Conservation (phyloP, 441 rosid genomes). For the Mallotus repandus region DNA sequence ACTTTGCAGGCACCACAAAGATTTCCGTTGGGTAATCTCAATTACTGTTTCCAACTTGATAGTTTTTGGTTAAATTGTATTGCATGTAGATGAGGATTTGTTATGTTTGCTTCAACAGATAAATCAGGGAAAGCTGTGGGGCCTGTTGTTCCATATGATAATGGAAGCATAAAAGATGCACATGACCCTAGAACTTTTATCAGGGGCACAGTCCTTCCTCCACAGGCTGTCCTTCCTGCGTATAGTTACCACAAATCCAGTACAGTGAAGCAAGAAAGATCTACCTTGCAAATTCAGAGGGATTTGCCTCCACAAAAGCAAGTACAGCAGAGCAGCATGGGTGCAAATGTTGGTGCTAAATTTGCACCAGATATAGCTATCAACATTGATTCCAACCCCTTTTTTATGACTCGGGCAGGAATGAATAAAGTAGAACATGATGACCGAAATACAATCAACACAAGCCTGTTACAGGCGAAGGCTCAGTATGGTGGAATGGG, state of each 20-base stretch:
- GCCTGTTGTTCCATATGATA: slow-evolving; percentile 57
- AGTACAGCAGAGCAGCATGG: slow-evolving; percentile 51
- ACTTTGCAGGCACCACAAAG: slow-evolving; percentile 58
- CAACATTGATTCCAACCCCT: slow-evolving; percentile 76
- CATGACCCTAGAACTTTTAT: slow-evolving; percentile 66
- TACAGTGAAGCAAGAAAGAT: slow-evolving; percentile 60
- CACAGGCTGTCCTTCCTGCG: slow-evolving; percentile 42
- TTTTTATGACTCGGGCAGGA: slow-evolving; percentile 68
- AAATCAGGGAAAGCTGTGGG: slow-evolving; percentile 68
- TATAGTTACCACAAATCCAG: slow-evolving; percentile 39
- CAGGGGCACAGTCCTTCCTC: slow-evolving; percentile 47
- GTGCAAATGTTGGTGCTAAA: slow-evolving; percentile 53
- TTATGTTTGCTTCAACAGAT: slow-evolving; percentile 39
- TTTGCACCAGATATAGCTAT: slow-evolving; percentile 68
- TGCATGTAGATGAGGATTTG: not conserved
- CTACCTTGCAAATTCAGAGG: slow-evolving; percentile 44
- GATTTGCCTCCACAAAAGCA: slow-evolving; percentile 48
- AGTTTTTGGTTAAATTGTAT: not conserved
- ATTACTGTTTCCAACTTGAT: not conserved
- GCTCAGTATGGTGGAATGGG: slow-evolving; percentile 47
- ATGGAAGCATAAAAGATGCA: slow-evolving; percentile 48
- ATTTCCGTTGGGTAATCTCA: slow-evolving; percentile 54
- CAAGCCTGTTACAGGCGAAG: slow-evolving; percentile 62
- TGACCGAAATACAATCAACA: slow-evolving; percentile 51
- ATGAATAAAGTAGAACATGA: slow-evolving; percentile 57